phyloP scores from a whole-genome alignment of 805 yeast genomes.

The Spathaspora sp. region DNA sequence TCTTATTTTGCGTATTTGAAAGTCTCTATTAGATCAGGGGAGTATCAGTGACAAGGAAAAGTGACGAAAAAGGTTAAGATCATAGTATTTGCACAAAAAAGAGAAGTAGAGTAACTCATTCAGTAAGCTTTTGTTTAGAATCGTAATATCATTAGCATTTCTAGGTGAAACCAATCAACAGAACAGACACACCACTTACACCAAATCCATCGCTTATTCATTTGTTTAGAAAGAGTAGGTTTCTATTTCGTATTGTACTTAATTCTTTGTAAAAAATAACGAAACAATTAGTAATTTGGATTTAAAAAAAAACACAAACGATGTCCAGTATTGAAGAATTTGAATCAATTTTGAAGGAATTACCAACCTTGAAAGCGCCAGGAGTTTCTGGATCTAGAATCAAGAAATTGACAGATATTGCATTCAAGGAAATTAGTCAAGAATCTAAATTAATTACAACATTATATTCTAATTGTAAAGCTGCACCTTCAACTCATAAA shows the following conservation, averaged over 20 bases:
- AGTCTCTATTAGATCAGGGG: neutral
- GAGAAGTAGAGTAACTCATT: neutral
- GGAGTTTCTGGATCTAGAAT: conserved; percentile 97
- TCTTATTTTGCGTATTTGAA: neutral
- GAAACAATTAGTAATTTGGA: neutral
- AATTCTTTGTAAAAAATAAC: neutral
- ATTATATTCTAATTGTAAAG: conserved; percentile 64
- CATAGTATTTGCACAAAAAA: neutral
- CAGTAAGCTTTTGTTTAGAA: neutral
- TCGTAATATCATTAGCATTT: neutral
- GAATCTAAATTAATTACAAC: conserved; percentile 56
- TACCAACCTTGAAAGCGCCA: conserved; percentile 65
- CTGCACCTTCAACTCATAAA: conserved; percentile 76
- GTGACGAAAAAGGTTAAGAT: neutral
- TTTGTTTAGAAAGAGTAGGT: neutral
- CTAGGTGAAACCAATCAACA: neutral
- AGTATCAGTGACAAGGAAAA: neutral
- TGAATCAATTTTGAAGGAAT: conserved; percentile 45
- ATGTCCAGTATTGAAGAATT: conserved; percentile 46
- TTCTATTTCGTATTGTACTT: neutral
- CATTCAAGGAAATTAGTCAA: conserved; percentile 59
- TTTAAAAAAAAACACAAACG: neutral
- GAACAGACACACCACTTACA: neutral
- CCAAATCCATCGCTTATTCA: neutral
- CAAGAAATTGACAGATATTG: conserved; percentile 75